Percentiles rank a stretch among this genome's conserved stretches.
phyloP scores from a whole-genome alignment of 176 grass and related monocot genomes.

The Zea luxurians region DNA sequence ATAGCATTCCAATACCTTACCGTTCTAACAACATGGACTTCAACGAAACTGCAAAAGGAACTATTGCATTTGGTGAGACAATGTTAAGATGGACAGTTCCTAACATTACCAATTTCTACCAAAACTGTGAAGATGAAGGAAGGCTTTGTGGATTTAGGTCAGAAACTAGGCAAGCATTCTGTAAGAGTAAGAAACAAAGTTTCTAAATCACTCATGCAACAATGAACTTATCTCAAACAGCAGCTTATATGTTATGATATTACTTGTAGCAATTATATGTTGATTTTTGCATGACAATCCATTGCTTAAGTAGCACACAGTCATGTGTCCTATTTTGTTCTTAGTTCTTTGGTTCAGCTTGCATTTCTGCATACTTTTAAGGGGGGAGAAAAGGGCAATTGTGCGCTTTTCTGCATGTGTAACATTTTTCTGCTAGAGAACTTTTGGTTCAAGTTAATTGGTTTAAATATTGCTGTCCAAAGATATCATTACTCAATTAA shows the following conservation, averaged over 20 bases:
- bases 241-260: not conserved
- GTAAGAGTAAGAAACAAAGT: slow-evolving; percentile 31
- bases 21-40: not conserved
- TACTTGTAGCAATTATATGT: not conserved
- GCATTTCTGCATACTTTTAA: no score
- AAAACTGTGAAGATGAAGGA: slow-evolving; percentile 4
- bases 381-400: no score
- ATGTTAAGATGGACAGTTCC: slow-evolving; percentile 22
- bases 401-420: not conserved
- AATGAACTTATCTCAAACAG: not conserved
- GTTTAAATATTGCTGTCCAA: not conserved
- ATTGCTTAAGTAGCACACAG: not conserved
- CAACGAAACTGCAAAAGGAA: not conserved
- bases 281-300: not conserved
- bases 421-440: not conserved
- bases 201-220: not conserved
- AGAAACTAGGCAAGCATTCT: slow-evolving; percentile 30
- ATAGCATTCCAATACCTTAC: not conserved
- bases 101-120: slow-evolving; percentile 5
- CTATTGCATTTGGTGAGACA: slow-evolving; percentile 23
- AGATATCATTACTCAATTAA: not conserved
- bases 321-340: not conserved
- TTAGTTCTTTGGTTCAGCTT: not conserved
- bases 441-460: not conserved
- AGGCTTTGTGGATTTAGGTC: slow-evolving; percentile 34